A percentile compares a stretch with the other conserved stretches of the same genome.
Conservation (phyloP, 257 asterid genomes). For the Petunia axillaris region DNA sequence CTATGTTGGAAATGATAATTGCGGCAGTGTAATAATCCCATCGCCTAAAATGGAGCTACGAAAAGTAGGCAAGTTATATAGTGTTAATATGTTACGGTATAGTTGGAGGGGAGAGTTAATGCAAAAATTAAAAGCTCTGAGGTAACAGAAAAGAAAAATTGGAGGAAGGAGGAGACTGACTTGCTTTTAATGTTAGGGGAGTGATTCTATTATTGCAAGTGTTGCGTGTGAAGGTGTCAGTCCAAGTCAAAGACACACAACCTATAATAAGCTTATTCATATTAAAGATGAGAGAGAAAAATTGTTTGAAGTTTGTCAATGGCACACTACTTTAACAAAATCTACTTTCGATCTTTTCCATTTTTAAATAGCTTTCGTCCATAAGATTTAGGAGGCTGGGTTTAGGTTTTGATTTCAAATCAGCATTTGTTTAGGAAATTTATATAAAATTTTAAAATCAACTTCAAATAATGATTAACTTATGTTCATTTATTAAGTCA, state of each 20-base stretch:
- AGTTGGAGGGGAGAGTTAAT: background rate
- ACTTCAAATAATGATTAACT: too few species aligned
- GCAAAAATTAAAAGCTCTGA: background rate
- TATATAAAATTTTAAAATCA: too few species aligned
- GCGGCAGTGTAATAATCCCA: background rate
- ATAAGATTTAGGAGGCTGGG: too few species aligned
- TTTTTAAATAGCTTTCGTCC: background rate
- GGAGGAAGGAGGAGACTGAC: background rate
- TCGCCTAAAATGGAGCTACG: background rate
- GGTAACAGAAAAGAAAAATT: background rate
- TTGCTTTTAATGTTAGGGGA: background rate
- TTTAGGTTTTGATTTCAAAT: too few species aligned
- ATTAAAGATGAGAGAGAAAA: background rate
- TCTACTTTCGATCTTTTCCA: background rate
- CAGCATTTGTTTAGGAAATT: too few species aligned
- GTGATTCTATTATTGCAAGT: constrained; percentile 20
- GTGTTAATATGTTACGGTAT: background rate
- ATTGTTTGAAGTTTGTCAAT: background rate
- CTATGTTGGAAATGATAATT: background rate
- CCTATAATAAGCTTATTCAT: background rate
- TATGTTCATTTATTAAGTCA: too few species aligned
- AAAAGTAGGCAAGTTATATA: too few species aligned
- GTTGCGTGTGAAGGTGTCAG: constrained; percentile 17
- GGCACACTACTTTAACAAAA: too few species aligned
- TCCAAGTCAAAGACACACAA: constrained; percentile 23